Percentiles rank a stretch among this genome's conserved stretches.
phyloP scores from a whole-genome alignment of 441 rosid species.

The Aleurites moluccanus region DNA sequence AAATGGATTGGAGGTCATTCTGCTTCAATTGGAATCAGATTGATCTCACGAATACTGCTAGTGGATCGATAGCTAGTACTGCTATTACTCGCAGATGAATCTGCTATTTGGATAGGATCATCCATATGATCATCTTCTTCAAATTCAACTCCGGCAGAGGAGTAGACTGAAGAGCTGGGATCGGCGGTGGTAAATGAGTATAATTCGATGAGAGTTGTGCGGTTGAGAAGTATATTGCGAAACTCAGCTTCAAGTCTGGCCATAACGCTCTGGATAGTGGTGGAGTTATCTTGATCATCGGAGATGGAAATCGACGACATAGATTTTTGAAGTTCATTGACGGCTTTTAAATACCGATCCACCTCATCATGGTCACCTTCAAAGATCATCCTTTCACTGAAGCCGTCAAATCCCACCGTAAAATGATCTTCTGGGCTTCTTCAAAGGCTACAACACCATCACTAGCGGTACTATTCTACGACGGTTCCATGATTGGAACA shows the following conservation, averaged over 20 bases:
- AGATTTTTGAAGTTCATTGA: conserved; percentile 71
- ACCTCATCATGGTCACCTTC: conserved; percentile 69
- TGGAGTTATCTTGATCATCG: conserved; percentile 37
- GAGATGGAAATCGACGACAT: conserved; percentile 53
- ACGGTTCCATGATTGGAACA: conserved; percentile 37
- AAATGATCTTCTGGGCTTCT: conserved; percentile 70
- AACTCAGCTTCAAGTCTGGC: conserved; percentile 93
- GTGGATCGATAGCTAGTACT: conserved; percentile 59
- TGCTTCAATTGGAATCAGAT: conserved; percentile 58
- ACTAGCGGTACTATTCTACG: conserved; percentile 20
- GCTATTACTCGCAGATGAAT: conserved; percentile 31
- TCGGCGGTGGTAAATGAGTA: conserved; percentile 41
- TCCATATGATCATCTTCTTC: conserved; percentile 27
- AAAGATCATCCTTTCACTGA: conserved; percentile 79
- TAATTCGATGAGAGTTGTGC: conserved; percentile 47
- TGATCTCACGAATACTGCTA: conserved; percentile 68
- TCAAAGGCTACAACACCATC: conserved; percentile 35
- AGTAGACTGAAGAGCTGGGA: conserved; percentile 33
- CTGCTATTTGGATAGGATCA: conserved; percentile 25
- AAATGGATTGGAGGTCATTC: conserved; percentile 48
- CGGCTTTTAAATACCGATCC: conserved; percentile 70
- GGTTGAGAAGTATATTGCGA: conserved; percentile 62
- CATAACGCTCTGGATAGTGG: conserved; percentile 87
- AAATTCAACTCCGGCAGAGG: conserved; percentile 19
- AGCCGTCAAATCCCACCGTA: conserved; percentile 79